Evolutionary conservation across 2,329 filamentous ascomycete species (phyloP).

Genomic region (Pyricularia grisea): DNA sequence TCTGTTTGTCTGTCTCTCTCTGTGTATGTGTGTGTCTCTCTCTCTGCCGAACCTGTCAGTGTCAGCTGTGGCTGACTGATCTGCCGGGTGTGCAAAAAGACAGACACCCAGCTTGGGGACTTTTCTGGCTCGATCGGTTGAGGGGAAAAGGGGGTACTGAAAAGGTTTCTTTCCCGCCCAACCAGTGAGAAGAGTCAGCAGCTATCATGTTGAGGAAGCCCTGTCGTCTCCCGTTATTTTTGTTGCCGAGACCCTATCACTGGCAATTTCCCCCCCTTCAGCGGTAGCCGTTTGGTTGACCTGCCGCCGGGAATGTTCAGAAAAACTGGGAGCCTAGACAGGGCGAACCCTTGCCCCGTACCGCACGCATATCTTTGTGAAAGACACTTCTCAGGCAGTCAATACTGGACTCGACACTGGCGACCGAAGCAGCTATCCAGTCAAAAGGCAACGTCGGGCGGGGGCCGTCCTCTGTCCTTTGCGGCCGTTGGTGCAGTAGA

Average conservation of each 20-base stretch:
- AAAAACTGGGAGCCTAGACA: not conserved
- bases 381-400: not conserved
- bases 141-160: not conserved
- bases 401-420: not conserved
- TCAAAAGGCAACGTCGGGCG: not conserved
- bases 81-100: not conserved
- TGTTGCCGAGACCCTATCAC: not conserved
- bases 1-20: too few relatives aligned
- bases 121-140: not conserved
- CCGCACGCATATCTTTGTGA: not conserved
- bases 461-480: not conserved
- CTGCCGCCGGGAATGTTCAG: not conserved
- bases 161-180: not conserved
- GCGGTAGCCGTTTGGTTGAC: not conserved
- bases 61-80: not conserved
- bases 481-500: not conserved
- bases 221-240: not conserved
- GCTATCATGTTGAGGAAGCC: not conserved
- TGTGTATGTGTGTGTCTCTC: too few relatives aligned
- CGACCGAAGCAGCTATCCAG: not conserved
- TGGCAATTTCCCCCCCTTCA: not conserved
- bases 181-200: not conserved
- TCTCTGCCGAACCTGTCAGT: not conserved
- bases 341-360: not conserved
- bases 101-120: not conserved